Evolutionary conservation across 805 yeast species (phyloP).

Genomic region (Geotrichum ghanense): DNA sequence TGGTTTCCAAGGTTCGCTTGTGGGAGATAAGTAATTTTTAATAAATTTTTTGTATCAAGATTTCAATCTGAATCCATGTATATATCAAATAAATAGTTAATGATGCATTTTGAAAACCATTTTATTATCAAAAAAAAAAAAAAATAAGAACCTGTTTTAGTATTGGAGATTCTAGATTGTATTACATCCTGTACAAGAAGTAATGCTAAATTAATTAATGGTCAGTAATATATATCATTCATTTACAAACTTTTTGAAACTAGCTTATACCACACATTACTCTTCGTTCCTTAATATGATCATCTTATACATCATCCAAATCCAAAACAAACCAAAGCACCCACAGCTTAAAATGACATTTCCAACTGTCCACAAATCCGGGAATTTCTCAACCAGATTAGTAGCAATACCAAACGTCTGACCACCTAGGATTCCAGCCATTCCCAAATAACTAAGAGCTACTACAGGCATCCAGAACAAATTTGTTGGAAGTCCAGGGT

Average conservation of each 20-base stretch:
- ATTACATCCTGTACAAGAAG: no score
- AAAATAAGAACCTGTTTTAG: no score
- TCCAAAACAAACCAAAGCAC: slow-evolving; percentile 63
- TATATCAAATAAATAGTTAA: no score
- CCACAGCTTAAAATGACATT: slow-evolving; percentile 67
- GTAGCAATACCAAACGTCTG: slow-evolving; percentile 40
- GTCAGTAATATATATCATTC: no score
- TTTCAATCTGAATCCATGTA: no score
- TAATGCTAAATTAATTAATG: no score
- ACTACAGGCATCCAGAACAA: slow-evolving; percentile 41
- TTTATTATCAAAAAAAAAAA: no score
- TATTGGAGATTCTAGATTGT: no score
- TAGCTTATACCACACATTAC: no score
- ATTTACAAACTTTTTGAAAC: no score
- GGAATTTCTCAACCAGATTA: slow-evolving; percentile 32
- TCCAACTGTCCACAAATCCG: slow-evolving; percentile 77
- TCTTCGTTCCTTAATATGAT: slow-evolving; percentile 12
- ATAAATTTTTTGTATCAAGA: no score
- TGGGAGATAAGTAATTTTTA: slow-evolving; percentile 15
- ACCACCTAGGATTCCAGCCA: slow-evolving; percentile 38
- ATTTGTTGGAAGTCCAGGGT: slow-evolving; percentile 34
- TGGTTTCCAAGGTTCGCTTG: slow-evolving; percentile 20
- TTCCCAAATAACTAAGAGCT: slow-evolving; percentile 39
- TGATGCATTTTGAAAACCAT: no score
- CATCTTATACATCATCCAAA: slow-evolving; percentile 65